Conservation (phyloP, 768 basidiomycete species). For the Kwoniella dendrophila region DNA sequence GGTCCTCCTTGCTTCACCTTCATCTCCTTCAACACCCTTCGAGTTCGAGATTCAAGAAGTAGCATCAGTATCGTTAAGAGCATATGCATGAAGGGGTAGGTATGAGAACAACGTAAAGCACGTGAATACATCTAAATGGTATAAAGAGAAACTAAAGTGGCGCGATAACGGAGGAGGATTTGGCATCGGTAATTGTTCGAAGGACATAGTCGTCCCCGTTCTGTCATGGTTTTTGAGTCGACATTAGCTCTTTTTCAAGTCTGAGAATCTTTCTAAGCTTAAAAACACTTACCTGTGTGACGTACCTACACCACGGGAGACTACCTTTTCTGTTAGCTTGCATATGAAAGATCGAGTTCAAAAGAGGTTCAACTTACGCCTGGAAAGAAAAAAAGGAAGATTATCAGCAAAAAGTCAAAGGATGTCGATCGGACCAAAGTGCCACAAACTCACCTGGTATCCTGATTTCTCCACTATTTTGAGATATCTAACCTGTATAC, state of each 20-base stretch:
- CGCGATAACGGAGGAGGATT: conserved; percentile 51
- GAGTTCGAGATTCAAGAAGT: not conserved
- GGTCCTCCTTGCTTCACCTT: not conserved
- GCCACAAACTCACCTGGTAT: conserved; percentile 59
- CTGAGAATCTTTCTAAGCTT: not conserved
- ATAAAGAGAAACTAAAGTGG: conserved; percentile 36
- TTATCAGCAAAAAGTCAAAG: not conserved
- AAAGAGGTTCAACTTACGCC: not conserved
- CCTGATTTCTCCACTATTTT: conserved; percentile 99
- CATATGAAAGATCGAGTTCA: not conserved
- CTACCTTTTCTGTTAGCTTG: not conserved
- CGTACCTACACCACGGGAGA: conserved; percentile 90
- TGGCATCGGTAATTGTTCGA: conserved; percentile 54
- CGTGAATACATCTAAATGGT: not conserved
- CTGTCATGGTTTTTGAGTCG: conserved; percentile 23
- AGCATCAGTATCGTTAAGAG: not conserved
- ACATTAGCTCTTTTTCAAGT: not conserved
- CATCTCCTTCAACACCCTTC: not conserved
- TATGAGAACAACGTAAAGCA: not conserved
- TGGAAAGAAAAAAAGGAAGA: not conserved
- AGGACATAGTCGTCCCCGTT: conserved; percentile 58
- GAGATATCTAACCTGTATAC: conserved; percentile 95
- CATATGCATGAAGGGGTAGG: conserved; percentile 8
- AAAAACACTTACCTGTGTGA: conserved; percentile 65
- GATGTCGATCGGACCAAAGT: conserved; percentile 63